A percentile compares a stretch with the other conserved stretches of the same genome.
phyloP scores from a whole-genome alignment of 78 protist species.

The Corallochytrium limacisporum region DNA sequence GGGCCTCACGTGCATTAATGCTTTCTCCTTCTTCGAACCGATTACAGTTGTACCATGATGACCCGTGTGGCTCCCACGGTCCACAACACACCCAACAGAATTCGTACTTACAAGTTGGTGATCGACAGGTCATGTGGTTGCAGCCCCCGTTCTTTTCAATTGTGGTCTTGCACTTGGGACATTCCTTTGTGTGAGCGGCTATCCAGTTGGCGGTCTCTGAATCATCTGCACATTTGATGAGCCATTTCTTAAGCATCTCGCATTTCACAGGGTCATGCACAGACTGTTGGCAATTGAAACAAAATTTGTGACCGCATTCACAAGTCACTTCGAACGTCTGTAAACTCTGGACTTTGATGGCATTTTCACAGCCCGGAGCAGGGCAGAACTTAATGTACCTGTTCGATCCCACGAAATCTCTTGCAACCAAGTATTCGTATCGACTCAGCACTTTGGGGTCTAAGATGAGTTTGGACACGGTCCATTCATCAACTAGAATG shows the following conservation, averaged over 20 bases:
- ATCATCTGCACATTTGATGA: conserved; percentile 45
- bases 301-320: conserved; percentile 37
- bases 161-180: conserved; percentile 55
- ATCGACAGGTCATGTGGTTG: conserved; percentile 57
- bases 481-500: conserved; percentile 13
- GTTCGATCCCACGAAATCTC: conserved; percentile 21
- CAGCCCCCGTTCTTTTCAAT: conserved; percentile 81
- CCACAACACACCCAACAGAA: conserved; percentile 73
- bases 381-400: conserved; percentile 34
- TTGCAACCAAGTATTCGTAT: conserved; percentile 8
- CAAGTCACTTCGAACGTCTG: conserved; percentile 23
- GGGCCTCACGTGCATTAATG: neutral
- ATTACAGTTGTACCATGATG: conserved; percentile 46
- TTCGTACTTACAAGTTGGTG: conserved; percentile 32
- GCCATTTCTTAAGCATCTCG: conserved; percentile 32
- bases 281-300: conserved; percentile 36
- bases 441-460: neutral
- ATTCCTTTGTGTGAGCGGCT: conserved; percentile 48
- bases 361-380: conserved; percentile 31
- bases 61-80: conserved; percentile 55
- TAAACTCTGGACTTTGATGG: neutral
- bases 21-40: conserved; percentile 24
- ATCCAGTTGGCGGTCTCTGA: conserved; percentile 68
- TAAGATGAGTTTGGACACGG: neutral
- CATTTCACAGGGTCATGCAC: conserved; percentile 20